phyloP scores from a whole-genome alignment of 1,284 basidiomycete species.

The Ustilago loliicola region DNA sequence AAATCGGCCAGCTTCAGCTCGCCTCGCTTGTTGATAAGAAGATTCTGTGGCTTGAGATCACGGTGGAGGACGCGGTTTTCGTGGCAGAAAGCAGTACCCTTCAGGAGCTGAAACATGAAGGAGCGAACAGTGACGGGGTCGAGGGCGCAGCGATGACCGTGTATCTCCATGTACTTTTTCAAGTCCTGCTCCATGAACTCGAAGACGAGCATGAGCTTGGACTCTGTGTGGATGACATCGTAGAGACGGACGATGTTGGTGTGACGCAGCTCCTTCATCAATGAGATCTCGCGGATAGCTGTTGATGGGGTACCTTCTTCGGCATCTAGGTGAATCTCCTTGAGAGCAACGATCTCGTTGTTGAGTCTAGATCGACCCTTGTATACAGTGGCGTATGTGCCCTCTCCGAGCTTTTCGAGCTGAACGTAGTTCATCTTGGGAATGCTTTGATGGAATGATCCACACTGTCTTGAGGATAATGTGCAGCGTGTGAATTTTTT shows the following conservation, averaged over 20 bases:
- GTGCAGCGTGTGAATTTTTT: too few species aligned
- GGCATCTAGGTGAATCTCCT: slow-evolving; percentile 94
- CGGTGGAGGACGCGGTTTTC: slow-evolving; percentile 98
- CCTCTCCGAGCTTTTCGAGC: slow-evolving; percentile 70
- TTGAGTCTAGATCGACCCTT: slow-evolving; percentile 69
- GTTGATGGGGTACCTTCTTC: slow-evolving; percentile 95
- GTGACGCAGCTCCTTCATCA: slow-evolving; percentile 97
- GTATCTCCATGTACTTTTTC: slow-evolving; percentile 99
- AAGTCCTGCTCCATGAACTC: slow-evolving; percentile 98
- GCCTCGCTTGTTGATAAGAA: slow-evolving; percentile 97
- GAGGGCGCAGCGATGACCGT: slow-evolving; percentile 94
- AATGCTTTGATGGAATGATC: background rate
- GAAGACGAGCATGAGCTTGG: slow-evolving; percentile 97
- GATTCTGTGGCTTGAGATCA: slow-evolving; percentile 96
- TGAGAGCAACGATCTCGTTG: slow-evolving; percentile 74
- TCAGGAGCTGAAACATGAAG: slow-evolving; percentile 97
- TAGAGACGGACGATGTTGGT: slow-evolving; percentile 94
- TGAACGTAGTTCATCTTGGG: slow-evolving; percentile 68
- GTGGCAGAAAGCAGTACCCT: slow-evolving; percentile 98
- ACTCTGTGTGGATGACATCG: slow-evolving; percentile 95
- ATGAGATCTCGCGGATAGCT: slow-evolving; percentile 92
- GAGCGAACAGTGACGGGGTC: slow-evolving; percentile 92
- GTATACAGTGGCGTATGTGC: slow-evolving; percentile 70
- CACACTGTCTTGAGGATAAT: too few species aligned
- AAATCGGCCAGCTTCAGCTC: slow-evolving; percentile 89